Conservation (phyloP, 1,139 yeast genomes). For the Hemisphaericaspora subhashii region DNA sequence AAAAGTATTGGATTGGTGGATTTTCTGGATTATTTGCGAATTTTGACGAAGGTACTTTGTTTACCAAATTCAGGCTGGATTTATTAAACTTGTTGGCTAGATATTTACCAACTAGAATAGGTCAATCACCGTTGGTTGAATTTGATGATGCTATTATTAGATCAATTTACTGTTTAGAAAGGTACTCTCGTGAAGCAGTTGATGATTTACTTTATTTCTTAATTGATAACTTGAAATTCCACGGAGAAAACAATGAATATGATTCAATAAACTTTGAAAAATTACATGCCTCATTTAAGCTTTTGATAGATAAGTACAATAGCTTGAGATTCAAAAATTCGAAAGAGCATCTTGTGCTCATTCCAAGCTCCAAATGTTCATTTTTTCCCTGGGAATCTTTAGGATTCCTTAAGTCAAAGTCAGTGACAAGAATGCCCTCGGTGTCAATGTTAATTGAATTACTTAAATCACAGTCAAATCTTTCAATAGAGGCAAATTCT, state of each 20-base stretch:
- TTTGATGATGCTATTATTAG: slow-evolving; percentile 53
- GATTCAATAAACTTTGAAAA: slow-evolving; percentile 64
- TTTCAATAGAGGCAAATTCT: slow-evolving; percentile 10
- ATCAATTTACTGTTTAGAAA: slow-evolving; percentile 50
- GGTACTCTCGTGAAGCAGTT: slow-evolving; percentile 10
- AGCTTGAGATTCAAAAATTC: slow-evolving; percentile 11
- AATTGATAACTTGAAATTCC: slow-evolving; percentile 58
- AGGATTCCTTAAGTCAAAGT: slow-evolving; percentile 48
- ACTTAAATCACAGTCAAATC: slow-evolving; percentile 22
- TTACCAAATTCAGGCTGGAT: slow-evolving; percentile 36
- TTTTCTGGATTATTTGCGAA: slow-evolving; percentile 60
- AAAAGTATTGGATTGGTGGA: slow-evolving; percentile 79
- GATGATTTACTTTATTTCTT: slow-evolving; percentile 68
- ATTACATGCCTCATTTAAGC: slow-evolving; percentile 31
- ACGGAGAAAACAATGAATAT: slow-evolving; percentile 63
- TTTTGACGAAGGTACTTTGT: slow-evolving; percentile 22
- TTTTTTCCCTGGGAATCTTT: slow-evolving; percentile 89
- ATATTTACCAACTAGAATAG: slow-evolving; percentile 40
- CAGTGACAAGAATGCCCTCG: slow-evolving; percentile 80
- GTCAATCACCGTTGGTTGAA: slow-evolving; percentile 23
- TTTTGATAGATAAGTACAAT: slow-evolving; percentile 43
- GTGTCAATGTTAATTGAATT: slow-evolving; percentile 46
- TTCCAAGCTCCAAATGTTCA: slow-evolving; percentile 65
- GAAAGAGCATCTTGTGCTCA: slow-evolving; percentile 59
- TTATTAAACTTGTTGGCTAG: slow-evolving; percentile 31